These are phyloP conservation scores for Teunomyces panamensis DNA, from an alignment of 805 yeast species.

Conservation along the genomic window DNA sequence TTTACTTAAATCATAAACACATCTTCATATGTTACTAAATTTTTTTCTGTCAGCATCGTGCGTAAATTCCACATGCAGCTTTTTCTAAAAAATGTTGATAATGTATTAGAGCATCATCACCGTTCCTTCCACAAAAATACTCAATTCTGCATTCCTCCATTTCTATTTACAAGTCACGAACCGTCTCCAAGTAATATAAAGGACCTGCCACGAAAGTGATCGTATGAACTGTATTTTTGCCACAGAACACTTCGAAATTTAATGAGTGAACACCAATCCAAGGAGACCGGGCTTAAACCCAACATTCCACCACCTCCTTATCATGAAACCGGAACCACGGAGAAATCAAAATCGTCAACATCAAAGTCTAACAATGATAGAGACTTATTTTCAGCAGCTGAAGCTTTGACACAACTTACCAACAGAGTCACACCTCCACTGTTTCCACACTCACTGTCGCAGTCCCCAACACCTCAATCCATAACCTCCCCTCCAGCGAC, in stretches of 20 bases:
- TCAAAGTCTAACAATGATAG: constrained; percentile 13
- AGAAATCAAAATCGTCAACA: background rate
- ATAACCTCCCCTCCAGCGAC: background rate
- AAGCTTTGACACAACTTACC: constrained; percentile 38
- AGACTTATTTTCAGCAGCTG: constrained; percentile 39
- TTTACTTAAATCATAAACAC: background rate
- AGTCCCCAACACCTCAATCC: constrained; percentile 3
- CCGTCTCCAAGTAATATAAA: too few species aligned
- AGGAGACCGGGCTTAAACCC: background rate
- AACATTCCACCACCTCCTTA: constrained; percentile 1
- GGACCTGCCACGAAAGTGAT: background rate
- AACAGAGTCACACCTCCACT: constrained; percentile 18
- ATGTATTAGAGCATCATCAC: background rate
- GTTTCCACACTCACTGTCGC: constrained; percentile 10
- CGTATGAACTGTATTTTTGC: background rate
- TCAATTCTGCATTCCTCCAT: background rate
- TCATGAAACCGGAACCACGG: background rate
- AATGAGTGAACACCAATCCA: background rate
- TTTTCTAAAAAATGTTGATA: background rate
- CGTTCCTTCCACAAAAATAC: background rate
- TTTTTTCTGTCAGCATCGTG: background rate
- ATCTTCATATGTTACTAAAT: background rate
- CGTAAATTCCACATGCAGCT: constrained; percentile 3
- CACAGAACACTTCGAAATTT: background rate
- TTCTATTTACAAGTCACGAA: background rate